Base-by-base conservation (phyloP, 1,284 basidiomycete genomes). In the Tetrapyrgos nigripes region DNA sequence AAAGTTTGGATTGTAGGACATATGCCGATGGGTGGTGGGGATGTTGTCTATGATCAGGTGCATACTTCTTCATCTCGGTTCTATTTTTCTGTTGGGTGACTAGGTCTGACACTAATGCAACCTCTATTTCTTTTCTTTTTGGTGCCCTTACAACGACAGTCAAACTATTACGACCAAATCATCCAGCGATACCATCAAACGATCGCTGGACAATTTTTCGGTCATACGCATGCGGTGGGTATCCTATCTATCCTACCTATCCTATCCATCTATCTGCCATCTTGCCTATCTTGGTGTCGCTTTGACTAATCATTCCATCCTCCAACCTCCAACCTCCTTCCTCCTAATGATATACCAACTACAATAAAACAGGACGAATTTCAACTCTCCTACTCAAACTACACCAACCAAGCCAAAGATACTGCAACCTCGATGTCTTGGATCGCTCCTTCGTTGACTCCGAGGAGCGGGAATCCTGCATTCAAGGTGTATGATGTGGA, bases 151-250 rank as follows among this genome's bases (percentile, higher is more conserved):
- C 21, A 21, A 23, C n/a, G 21, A 5, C 24, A 84, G 82, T 84
- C 83, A 5, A 81, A 83, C 55, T 84, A 83, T 64, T 85, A 83
- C 53, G 76, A 85, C 61, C 85, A 87, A 66, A 77, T 86, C 50
- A 72, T 87, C 10, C 79, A 83, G 59, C 75, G 85, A 19, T 88
- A 86, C 67, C 78, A 78, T 58, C 75, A 81, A 58, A 84, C 83
- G 9, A 85, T 87, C 57, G 81, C 83, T 5, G 83, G 74, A 1
- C 77, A 79, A 56, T 81, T 83, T 59, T 83, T 76, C 59, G 81
- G 81, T 1, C 81, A 83, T 60, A 81, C 73, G 35, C 80, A 78
- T 59, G 62, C 64, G 46, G 70, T 72, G 44, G n/a, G 65, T 48
- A 47, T 4, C 37, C 26, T 33, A 14, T 33, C 19, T 17, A 21